Percentiles rank a stretch among this genome's conserved stretches.
Evolutionary conservation across 257 asterid genomes (phyloP).

Genomic region (Plantago elongata): DNA sequence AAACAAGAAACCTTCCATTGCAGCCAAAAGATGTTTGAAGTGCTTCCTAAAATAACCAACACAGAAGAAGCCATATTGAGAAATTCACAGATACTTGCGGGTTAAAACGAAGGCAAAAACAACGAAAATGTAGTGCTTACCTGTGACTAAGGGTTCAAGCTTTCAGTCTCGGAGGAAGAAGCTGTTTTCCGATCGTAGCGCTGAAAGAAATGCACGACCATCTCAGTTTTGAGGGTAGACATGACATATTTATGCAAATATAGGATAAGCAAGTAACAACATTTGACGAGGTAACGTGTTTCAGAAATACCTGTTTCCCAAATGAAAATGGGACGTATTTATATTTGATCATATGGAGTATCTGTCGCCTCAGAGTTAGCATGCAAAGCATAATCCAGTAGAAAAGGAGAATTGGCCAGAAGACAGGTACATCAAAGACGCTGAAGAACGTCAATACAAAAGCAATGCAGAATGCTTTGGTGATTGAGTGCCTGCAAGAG

Average conservation of each 20-base stretch:
- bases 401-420: slow-evolving; percentile 68
- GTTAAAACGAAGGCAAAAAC: background rate
- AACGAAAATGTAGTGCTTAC: slow-evolving; percentile 4
- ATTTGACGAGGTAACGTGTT: background rate
- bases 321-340: slow-evolving; percentile 52
- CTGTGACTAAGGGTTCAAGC: slow-evolving; percentile 20
- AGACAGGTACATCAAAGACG: slow-evolving; percentile 56
- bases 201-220: slow-evolving; percentile 23
- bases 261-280: background rate
- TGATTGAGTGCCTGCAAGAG: slow-evolving; percentile 48
- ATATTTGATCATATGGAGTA: slow-evolving; percentile 56
- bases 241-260: background rate
- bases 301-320: slow-evolving; percentile 48
- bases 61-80: slow-evolving; percentile 3
- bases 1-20: slow-evolving; percentile 20
- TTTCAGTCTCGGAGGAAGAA: slow-evolving; percentile 37
- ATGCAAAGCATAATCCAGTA: slow-evolving; percentile 54
- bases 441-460: slow-evolving; percentile 46
- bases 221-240: slow-evolving; percentile 14
- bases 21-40: slow-evolving; percentile 16
- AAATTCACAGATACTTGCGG: background rate
- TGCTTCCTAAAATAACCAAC: slow-evolving; percentile 9
- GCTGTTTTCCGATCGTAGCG: slow-evolving; percentile 42
- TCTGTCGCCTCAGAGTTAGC: slow-evolving; percentile 49
- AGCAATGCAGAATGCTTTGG: slow-evolving; percentile 54